phyloP scores from a whole-genome alignment of 345 rosid species.

The Luvunga scandens region DNA sequence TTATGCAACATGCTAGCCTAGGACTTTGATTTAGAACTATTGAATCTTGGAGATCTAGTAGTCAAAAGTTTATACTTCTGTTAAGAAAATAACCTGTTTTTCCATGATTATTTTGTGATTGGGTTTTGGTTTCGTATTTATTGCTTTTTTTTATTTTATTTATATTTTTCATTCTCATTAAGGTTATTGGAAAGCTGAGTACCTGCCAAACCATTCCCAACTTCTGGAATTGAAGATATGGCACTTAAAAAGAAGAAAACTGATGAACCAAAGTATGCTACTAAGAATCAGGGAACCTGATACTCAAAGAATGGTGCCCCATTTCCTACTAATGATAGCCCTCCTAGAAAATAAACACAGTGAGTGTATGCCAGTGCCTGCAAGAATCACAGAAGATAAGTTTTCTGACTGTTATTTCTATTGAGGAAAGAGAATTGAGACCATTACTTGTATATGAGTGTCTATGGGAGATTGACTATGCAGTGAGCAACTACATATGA shows the following conservation, averaged over 20 bases:
- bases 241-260: conserved; percentile 30
- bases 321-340: conserved; percentile 23
- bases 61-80: not conserved
- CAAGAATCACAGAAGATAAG: conserved; percentile 14
- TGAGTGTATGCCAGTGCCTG: conserved; percentile 29
- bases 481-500: conserved; percentile 32
- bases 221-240: conserved; percentile 36
- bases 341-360: conserved; percentile 27
- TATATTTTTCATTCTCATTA: not conserved
- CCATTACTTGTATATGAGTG: conserved; percentile 27
- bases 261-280: conserved; percentile 32
- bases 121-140: not conserved
- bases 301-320: conserved; percentile 22
- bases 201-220: conserved; percentile 40
- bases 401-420: not conserved
- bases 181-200: conserved; percentile 1
- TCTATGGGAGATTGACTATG: conserved; percentile 36
- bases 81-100: not conserved
- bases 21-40: no score
- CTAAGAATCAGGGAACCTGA: conserved; percentile 3
- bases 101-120: not conserved
- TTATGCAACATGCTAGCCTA: not conserved
- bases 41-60: not conserved
- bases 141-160: no score
- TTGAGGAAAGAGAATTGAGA: not conserved